Percentiles rank a stretch among this genome's conserved stretches.
phyloP scores from a whole-genome alignment of 345 rosid species.

The Citrus unshiu region DNA sequence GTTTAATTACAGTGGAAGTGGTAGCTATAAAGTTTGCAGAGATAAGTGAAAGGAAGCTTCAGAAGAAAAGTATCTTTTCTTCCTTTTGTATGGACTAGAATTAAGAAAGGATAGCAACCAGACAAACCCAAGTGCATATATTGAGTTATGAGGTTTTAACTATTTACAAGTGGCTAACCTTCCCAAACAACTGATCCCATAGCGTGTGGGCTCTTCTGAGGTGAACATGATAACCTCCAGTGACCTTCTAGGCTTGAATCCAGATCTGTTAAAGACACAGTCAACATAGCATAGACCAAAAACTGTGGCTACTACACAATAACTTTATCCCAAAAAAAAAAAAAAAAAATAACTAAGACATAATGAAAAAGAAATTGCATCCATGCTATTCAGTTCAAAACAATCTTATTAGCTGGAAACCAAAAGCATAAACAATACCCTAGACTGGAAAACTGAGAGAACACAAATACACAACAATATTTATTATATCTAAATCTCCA shows the following conservation, averaged over 20 bases:
- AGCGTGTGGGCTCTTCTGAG: slow-evolving; percentile 95
- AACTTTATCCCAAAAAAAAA: not conserved
- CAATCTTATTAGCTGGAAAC: not conserved
- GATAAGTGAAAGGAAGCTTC: not conserved
- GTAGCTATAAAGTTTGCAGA: not conserved
- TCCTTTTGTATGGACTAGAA: not conserved
- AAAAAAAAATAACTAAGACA: not conserved
- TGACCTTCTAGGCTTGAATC: slow-evolving; percentile 80
- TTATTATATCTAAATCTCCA: not conserved
- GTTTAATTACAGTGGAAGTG: not conserved
- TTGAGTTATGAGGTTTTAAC: not conserved
- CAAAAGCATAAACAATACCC: not conserved
- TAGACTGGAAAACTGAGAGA: not conserved
- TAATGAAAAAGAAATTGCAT: slow-evolving; percentile 2
- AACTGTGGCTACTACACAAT: not conserved
- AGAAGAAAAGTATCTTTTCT: not conserved
- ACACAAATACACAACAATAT: not conserved
- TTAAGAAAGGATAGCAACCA: not conserved
- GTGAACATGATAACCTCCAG: slow-evolving; percentile 84
- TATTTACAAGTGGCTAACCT: not conserved
- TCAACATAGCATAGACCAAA: slow-evolving; percentile 14
- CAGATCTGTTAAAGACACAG: slow-evolving; percentile 45
- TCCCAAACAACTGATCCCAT: slow-evolving; percentile 43
- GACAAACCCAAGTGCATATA: not conserved
- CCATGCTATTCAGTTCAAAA: not conserved